These are phyloP conservation scores for Meyerozyma athensensis DNA, from an alignment of 1,139 yeast genomes.

Conservation along the genomic window DNA sequence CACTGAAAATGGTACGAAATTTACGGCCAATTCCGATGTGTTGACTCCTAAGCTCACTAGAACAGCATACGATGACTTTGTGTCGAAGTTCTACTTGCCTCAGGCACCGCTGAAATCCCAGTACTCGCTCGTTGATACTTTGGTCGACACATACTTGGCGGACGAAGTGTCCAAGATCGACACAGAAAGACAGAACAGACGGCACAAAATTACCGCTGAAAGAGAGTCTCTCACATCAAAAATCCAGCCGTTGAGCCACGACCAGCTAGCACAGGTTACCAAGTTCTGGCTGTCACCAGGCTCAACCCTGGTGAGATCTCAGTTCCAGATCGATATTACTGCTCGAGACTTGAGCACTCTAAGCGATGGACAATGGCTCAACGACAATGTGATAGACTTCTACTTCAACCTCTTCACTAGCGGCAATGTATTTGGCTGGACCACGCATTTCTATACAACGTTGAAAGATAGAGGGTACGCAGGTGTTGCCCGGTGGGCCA, in stretches of 20 bases:
- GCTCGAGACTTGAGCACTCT: constrained; percentile 69
- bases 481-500: constrained; percentile 89
- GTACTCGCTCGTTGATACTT: constrained; percentile 1
- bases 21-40: background rate
- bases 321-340: constrained; percentile 52
- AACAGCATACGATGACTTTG: constrained; percentile 1
- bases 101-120: constrained; percentile 2
- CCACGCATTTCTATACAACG: constrained; percentile 82
- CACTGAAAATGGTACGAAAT: background rate
- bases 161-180: background rate
- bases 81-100: constrained; percentile 2
- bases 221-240: background rate
- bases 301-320: constrained; percentile 19
- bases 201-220: background rate
- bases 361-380: constrained; percentile 73
- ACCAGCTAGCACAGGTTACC: background rate
- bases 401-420: constrained; percentile 58
- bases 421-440: constrained; percentile 58
- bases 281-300: constrained; percentile 1
- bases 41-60: background rate
- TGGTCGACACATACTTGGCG: constrained; percentile 3
- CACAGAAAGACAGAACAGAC: background rate
- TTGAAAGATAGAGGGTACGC: constrained; percentile 67
- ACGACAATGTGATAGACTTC: constrained; percentile 85
- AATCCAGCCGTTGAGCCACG: background rate